A percentile compares a stretch with the other conserved stretches of the same genome.
Conservation (phyloP, 306 rosid genomes). For the Fragaria vesca region DNA sequence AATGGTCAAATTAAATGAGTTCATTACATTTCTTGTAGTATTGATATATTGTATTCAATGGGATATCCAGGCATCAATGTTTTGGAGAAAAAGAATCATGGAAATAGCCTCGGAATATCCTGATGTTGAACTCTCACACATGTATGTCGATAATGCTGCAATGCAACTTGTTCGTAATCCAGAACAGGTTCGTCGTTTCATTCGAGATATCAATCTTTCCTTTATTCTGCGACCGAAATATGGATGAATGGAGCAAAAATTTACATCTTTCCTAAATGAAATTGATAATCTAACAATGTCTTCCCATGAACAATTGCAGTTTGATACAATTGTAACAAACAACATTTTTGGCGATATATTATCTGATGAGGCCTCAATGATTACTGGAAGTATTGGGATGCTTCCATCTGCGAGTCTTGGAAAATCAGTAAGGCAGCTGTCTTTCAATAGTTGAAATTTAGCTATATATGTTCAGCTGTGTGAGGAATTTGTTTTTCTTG, state of each 20-base stretch:
- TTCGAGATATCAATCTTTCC: conserved; percentile 22
- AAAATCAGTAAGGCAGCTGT: conserved; percentile 55
- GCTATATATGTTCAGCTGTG: conserved; percentile 11
- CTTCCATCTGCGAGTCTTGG: conserved; percentile 97
- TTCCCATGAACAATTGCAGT: conserved; percentile 47
- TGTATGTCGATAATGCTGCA: conserved; percentile 94
- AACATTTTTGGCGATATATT: conserved; percentile 94
- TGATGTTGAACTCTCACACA: conserved; percentile 90
- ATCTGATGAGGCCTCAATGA: conserved; percentile 97
- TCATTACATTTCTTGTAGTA: not conserved
- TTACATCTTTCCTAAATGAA: conserved; percentile 9
- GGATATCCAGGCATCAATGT: conserved; percentile 67
- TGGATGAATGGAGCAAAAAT: not conserved
- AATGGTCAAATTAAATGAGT: not conserved
- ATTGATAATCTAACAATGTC: conserved; percentile 22
- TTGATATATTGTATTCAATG: conserved; percentile 18
- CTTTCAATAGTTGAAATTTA: conserved; percentile 17
- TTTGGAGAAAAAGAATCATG: conserved; percentile 80
- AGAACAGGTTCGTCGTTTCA: conserved; percentile 68
- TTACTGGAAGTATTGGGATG: conserved; percentile 99
- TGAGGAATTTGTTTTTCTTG: conserved; percentile 21
- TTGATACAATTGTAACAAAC: conserved; percentile 87
- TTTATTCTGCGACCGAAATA: conserved; percentile 13
- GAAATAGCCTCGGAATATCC: conserved; percentile 72
- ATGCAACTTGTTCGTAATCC: conserved; percentile 93